Conservation (phyloP, 1,284 basidiomycete species). For the Apiotrichum laibachii region DNA sequence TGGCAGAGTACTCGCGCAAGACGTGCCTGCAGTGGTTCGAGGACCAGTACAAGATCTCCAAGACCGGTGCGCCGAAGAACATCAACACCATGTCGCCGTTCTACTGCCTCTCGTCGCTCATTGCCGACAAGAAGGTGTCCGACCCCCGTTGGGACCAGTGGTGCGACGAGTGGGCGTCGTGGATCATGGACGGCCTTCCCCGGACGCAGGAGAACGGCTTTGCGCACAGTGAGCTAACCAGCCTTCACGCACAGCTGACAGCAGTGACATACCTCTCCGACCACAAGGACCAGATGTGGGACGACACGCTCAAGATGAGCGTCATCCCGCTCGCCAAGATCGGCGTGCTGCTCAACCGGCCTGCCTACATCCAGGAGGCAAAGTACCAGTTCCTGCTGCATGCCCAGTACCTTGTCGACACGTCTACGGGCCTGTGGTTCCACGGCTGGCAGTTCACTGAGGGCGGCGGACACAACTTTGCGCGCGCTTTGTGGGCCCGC, state of each 20-base stretch:
- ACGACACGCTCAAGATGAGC: conserved; percentile 67
- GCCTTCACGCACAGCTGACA: conserved; percentile 34
- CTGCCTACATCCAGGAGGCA: conserved; percentile 59
- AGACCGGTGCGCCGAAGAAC: conserved; percentile 61
- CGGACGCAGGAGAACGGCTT: conserved; percentile 59
- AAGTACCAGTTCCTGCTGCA: conserved; percentile 40
- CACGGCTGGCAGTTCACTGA: conserved; percentile 50
- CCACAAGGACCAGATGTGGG: conserved; percentile 63
- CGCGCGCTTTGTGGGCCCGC: conserved; percentile 60
- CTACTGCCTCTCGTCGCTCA: conserved; percentile 59
- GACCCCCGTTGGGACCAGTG: conserved; percentile 36
- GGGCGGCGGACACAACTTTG: conserved; percentile 52
- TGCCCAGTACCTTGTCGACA: conserved; percentile 37
- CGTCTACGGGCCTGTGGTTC: conserved; percentile 35
- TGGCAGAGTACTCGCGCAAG: conserved; percentile 53
- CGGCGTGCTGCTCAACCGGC: conserved; percentile 57
- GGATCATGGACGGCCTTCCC: conserved; percentile 63
- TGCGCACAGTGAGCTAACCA: conserved; percentile 57
- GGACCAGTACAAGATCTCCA: conserved; percentile 55
- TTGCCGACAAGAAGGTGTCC: conserved; percentile 31
- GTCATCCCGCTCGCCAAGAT: conserved; percentile 60
- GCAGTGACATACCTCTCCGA: conserved; percentile 57
- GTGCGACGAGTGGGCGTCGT: conserved; percentile 64
- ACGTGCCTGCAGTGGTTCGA: conserved; percentile 61
- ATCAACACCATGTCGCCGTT: conserved; percentile 67